A percentile compares a stretch with the other conserved stretches of the same genome.
Conservation (phyloP, 2,329 filamentous ascomycete genomes). For the Herpomyces periplanetae region DNA sequence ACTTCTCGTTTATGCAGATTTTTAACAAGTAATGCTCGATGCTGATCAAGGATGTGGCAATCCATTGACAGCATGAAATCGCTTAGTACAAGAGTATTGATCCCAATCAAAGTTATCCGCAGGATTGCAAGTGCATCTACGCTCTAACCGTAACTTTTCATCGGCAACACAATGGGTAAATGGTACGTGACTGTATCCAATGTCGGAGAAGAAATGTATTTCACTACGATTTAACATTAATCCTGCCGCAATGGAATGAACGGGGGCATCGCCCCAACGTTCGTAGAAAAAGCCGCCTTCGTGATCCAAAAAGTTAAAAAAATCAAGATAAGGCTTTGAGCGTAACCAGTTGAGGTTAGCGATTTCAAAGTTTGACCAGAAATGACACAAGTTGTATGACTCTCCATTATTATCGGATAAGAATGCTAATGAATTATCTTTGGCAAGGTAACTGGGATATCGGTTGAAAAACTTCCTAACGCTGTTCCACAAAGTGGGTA, state of each 20-base stretch:
- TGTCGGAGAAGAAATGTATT: conserved; percentile 95
- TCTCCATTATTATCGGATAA: conserved; percentile 65
- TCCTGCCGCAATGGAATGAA: conserved; percentile 79
- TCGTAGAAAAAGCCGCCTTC: conserved; percentile 97
- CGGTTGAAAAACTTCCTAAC: conserved; percentile 71
- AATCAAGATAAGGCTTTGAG: conserved; percentile 55
- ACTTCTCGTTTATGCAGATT: too few relatives aligned
- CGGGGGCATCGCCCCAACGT: conserved; percentile 83
- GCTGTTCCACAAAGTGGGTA: conserved; percentile 78
- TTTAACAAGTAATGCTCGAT: too few relatives aligned
- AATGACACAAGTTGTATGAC: conserved; percentile 87
- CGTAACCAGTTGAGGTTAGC: conserved; percentile 77
- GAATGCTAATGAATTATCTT: conserved; percentile 59
- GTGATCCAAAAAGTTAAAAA: conserved; percentile 47
- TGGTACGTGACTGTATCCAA: conserved; percentile 85
- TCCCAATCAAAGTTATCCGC: conserved; percentile 98
- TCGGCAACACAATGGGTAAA: conserved; percentile 91
- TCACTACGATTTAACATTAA: conserved; percentile 66
- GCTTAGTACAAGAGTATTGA: conserved; percentile 83
- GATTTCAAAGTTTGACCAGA: conserved; percentile 98
- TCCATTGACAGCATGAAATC: too few relatives aligned
- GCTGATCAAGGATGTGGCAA: too few relatives aligned
- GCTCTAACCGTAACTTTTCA: conserved; percentile 39
- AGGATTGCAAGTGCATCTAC: conserved; percentile 78
- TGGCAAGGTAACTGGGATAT: conserved; percentile 49